Base-by-base conservation (phyloP, 2,329 filamentous ascomycete genomes). In the Huntiella abstrusa region DNA sequence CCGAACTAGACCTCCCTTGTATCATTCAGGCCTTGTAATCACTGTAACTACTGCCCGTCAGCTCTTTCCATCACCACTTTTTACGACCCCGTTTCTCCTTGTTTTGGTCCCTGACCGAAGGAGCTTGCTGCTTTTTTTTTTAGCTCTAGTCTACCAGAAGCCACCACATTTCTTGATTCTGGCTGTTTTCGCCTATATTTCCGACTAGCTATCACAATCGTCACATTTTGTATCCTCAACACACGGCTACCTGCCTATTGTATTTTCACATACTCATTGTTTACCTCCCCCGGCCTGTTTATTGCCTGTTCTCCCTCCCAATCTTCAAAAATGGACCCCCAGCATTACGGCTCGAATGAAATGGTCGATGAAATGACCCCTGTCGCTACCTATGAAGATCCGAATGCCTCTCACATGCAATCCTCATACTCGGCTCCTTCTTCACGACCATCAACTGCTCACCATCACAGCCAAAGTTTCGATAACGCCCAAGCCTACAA, bases 401-500 rank as follows among this genome's bases (percentile, higher is more conserved):
- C 33, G 37, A 47, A 39, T 33, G 39, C 41, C 35, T 44, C 51
- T 44, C 49, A 51, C 43, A 45, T 51, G 48, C 51, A 47, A 46
- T 49, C 49, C 45, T 52, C 51, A 46, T 41, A 51, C 33, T 51
- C 51, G 42, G 49, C 49, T 33, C 48, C 43, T 34, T 50, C 43
- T 36, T 49, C 49, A 41, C 52, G 51, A 33, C 45, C 49, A 33
- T 50, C 49, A n/a, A 50, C 45, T 8, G 49, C 41, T 38, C 65
- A 69, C 50, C 59, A 61, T 33, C 64, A 69, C 53, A 66, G 64
- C 53, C 66, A 67, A 51, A 68, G 69, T 5, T 57, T 71, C 52
- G 70, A 75, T 53, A 65, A 71, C 48, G 63, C 61, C 38, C 45
- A 41, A 41, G 28, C 15, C 22, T 39, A 45, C 32, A 37, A 47